Evolutionary conservation across 129 eudicot genomes (phyloP).

Genomic region (Lactuca sativa): DNA sequence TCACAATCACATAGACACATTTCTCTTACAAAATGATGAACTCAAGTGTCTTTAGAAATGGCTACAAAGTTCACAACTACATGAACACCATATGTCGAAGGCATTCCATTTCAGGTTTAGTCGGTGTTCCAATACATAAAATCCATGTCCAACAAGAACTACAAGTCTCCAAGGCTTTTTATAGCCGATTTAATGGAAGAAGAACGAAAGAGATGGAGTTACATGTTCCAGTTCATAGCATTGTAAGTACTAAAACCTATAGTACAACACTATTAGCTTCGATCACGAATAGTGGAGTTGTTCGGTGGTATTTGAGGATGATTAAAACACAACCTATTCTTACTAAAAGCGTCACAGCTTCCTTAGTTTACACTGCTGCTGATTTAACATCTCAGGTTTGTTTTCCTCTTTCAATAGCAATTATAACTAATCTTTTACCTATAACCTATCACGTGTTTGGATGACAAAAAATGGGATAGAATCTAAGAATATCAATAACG

Average conservation of each 20-base stretch:
- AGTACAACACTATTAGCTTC: constrained; percentile 28
- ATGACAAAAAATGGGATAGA: too few species aligned
- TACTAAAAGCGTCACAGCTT: constrained; percentile 75
- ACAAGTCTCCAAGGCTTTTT: constrained; percentile 33
- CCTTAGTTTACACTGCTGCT: constrained; percentile 73
- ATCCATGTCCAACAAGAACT: constrained; percentile 18
- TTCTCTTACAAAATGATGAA: constrained; percentile 22
- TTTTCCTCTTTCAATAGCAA: too few species aligned
- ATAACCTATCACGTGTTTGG: too few species aligned
- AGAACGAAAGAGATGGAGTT: constrained; percentile 28
- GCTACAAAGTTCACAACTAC: background rate
- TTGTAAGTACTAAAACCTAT: constrained; percentile 18
- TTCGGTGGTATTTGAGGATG: constrained; percentile 76
- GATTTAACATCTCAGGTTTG: constrained; percentile 86
- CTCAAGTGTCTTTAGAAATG: constrained; percentile 19
- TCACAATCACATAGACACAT: background rate
- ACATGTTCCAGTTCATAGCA: constrained; percentile 11
- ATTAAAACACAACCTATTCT: constrained; percentile 70
- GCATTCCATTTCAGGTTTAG: constrained; percentile 26
- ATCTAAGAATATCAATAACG: too few species aligned
- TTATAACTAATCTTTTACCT: too few species aligned
- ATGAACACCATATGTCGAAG: background rate
- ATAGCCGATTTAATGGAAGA: constrained; percentile 25
- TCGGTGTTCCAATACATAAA: constrained; percentile 21
- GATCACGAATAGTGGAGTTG: constrained; percentile 39